phyloP scores from a whole-genome alignment of 176 grass and related monocot species.

The Puccinellia tenuiflora region DNA sequence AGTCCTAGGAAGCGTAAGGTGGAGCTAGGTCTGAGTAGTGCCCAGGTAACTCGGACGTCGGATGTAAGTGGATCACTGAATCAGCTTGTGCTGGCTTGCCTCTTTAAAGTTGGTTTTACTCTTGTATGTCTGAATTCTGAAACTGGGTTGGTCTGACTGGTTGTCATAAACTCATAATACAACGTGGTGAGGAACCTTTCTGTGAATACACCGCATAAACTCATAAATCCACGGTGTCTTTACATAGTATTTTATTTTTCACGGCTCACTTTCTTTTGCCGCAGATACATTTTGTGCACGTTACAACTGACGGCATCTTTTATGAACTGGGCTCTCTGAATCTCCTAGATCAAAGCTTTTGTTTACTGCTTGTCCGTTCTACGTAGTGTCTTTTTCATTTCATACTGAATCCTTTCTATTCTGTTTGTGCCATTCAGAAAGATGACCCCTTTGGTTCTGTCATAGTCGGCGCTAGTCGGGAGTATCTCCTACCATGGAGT shows the following conservation, averaged over 20 bases:
- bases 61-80: slow-evolving; percentile 30
- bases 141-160: neutral
- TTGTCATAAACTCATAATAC: neutral
- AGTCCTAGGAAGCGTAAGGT: slow-evolving; percentile 5
- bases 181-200: neutral
- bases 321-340: too few relatives aligned
- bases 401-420: neutral
- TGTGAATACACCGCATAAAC: too few relatives aligned
- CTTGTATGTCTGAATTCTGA: neutral
- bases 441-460: neutral
- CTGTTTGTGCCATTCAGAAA: slow-evolving; percentile 7
- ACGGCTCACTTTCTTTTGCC: too few relatives aligned
- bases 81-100: slow-evolving; percentile 22
- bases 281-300: too few relatives aligned
- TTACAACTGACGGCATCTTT: too few relatives aligned
- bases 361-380: neutral
- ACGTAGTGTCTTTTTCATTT: neutral
- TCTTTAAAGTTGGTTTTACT: neutral
- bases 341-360: neutral
- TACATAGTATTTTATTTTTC: too few relatives aligned
- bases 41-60: neutral
- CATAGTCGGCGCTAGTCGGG: neutral
- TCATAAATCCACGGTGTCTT: neutral
- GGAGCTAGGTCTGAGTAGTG: neutral
- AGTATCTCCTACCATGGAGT: neutral